These are phyloP conservation scores for Phyllosticta paracitricarpa DNA, from an alignment of 2,329 filamentous ascomycete genomes.

Conservation along the genomic window DNA sequence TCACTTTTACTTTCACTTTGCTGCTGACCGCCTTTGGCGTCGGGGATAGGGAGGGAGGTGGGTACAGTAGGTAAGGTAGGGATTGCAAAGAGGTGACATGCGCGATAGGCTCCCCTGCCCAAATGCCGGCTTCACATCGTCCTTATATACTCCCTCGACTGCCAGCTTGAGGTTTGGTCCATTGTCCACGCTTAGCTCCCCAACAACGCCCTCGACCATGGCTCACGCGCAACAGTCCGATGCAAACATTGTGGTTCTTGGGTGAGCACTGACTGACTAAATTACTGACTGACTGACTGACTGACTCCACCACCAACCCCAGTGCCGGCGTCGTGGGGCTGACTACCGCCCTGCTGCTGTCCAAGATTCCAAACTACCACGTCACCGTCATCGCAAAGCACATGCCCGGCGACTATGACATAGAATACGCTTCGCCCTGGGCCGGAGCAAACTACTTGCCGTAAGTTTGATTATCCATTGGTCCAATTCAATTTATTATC, in stretches of 20 bases:
- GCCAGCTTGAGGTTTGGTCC: too few species aligned
- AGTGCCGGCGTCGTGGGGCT: conserved; percentile 58
- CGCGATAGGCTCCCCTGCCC: conserved; percentile 4
- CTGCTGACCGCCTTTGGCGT: conserved; percentile 4
- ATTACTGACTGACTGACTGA: neutral
- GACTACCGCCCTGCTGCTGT: conserved; percentile 54
- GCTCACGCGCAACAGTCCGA: neutral
- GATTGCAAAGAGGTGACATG: neutral
- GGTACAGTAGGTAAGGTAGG: too few species aligned
- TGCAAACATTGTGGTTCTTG: conserved; percentile 36
- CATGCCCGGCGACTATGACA: conserved; percentile 88
- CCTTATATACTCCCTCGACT: neutral
- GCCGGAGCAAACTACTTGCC: conserved; percentile 74
- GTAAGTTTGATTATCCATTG: neutral
- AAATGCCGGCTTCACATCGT: neutral
- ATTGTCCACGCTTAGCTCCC: neutral
- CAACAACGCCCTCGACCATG: neutral
- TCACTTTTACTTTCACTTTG: neutral
- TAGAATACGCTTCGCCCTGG: conserved; percentile 85
- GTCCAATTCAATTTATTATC: neutral
- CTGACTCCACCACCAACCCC: conserved; percentile 1
- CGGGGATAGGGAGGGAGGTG: too few species aligned
- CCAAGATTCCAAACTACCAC: conserved; percentile 43
- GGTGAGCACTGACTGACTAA: conserved; percentile 25
- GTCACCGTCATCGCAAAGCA: conserved; percentile 74